Evolutionary conservation across 1,284 basidiomycete genomes (phyloP).

Genomic region (Ceratorhiza oryzae-sativae): DNA sequence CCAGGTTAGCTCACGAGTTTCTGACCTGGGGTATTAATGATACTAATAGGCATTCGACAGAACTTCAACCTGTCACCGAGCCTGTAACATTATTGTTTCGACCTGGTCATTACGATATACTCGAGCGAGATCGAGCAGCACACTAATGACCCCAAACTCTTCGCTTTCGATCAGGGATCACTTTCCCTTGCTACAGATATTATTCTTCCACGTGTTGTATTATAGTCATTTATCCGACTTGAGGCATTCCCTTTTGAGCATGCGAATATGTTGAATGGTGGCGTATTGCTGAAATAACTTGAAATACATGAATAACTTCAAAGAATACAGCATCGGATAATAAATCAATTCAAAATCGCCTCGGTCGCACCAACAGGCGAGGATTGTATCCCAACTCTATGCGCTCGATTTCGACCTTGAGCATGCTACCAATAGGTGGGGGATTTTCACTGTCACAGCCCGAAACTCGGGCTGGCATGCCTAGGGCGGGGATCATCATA

Average conservation of each 20-base stretch:
- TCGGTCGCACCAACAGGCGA: neutral
- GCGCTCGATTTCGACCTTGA: slow-evolving; percentile 13
- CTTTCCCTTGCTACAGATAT: neutral
- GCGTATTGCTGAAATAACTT: neutral
- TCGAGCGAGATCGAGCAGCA: slow-evolving; percentile 14
- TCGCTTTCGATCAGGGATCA: slow-evolving; percentile 15
- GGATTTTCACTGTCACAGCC: slow-evolving; percentile 6
- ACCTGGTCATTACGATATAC: slow-evolving; percentile 36
- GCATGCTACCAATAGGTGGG: slow-evolving; percentile 24
- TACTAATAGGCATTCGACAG: neutral
- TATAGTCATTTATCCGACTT: slow-evolving; percentile 24
- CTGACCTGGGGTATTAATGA: neutral
- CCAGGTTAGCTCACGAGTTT: neutral
- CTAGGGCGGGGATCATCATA: slow-evolving; percentile 19
- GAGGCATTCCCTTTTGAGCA: neutral
- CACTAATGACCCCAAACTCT: neutral
- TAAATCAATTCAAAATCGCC: neutral
- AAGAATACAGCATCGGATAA: neutral
- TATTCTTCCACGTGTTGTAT: slow-evolving; percentile 3
- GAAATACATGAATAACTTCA: slow-evolving; percentile 2
- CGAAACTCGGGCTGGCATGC: slow-evolving; percentile 3
- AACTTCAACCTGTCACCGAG: neutral
- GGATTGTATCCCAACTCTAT: slow-evolving; percentile 27
- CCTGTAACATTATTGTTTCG: slow-evolving; percentile 31
- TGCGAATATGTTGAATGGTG: slow-evolving; percentile 6